A percentile compares a stretch with the other conserved stretches of the same genome.
Conservation (phyloP, 2,329 filamentous ascomycete species). For the Fusarium sp. region DNA sequence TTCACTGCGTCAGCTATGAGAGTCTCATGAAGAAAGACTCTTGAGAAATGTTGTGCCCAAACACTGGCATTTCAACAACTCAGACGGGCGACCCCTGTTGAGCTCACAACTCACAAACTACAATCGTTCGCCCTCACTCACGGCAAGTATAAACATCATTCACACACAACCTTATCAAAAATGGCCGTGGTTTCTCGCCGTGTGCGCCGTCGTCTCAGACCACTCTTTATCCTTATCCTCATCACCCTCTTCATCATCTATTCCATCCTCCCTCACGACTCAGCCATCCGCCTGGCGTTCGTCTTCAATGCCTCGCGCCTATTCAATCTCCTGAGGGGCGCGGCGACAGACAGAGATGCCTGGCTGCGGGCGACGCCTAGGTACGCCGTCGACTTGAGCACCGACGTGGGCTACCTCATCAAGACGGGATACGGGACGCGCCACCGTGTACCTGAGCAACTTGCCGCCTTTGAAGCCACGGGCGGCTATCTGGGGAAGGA, state of each 20-base stretch:
- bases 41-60: constrained; percentile 23
- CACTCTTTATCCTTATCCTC: constrained; percentile 42
- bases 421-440: constrained; percentile 72
- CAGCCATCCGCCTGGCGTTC: constrained; percentile 52
- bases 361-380: constrained; percentile 58
- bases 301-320: constrained; percentile 55
- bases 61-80: constrained; percentile 7
- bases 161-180: constrained; percentile 24
- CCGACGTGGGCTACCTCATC: constrained; percentile 67
- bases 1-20: constrained; percentile 5
- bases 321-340: constrained; percentile 50
- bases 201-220: constrained; percentile 49
- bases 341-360: constrained; percentile 55
- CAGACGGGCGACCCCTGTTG: constrained; percentile 8
- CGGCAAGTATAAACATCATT: constrained; percentile 5
- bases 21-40: neutral
- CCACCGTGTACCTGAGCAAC: constrained; percentile 62
- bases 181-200: constrained; percentile 48
- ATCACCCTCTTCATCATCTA: constrained; percentile 48
- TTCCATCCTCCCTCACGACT: constrained; percentile 53
- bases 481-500: constrained; percentile 55
- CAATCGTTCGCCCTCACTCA: constrained; percentile 2
- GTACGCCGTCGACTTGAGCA: constrained; percentile 61
- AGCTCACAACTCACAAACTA: constrained; percentile 19
- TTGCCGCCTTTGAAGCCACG: constrained; percentile 59